A percentile compares a stretch with the other conserved stretches of the same genome.
phyloP scores from a whole-genome alignment of 139 green algal species.

The Edaphochlamys debaryana region DNA sequence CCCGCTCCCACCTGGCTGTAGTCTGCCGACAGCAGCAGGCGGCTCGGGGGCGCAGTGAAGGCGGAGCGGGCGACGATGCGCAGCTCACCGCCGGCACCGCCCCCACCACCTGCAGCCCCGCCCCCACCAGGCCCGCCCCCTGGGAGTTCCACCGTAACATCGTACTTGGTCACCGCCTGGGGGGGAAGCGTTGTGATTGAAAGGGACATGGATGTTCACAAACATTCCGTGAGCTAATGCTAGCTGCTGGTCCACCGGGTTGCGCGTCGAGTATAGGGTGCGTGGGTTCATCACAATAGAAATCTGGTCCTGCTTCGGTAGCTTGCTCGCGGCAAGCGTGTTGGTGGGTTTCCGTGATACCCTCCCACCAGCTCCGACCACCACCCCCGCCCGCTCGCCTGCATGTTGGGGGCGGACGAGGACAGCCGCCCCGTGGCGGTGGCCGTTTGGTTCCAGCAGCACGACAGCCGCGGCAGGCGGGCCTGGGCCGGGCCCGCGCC shows the following conservation, averaged over 20 bases:
- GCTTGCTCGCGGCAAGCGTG: no score
- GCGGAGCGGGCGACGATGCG: slow-evolving; percentile 59
- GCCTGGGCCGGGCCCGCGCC: neutral
- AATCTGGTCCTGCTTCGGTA: no score
- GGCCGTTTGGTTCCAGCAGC: slow-evolving; percentile 73
- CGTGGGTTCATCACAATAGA: no score
- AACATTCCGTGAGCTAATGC: no score
- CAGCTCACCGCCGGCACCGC: neutral
- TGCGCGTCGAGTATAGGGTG: no score
- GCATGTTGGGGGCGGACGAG: slow-evolving; percentile 70
- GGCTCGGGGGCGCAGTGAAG: slow-evolving; percentile 60
- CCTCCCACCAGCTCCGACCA: no score
- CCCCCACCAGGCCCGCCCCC: no score
- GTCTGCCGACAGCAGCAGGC: slow-evolving; percentile 47
- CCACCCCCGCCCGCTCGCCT: no score
- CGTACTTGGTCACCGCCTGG: neutral
- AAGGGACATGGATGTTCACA: no score
- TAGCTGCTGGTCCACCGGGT: no score
- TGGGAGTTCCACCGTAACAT: neutral
- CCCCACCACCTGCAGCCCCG: neutral
- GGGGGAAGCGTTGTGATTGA: no score
- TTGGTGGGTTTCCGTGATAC: no score
- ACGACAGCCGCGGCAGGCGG: slow-evolving; percentile 47
- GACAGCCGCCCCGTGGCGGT: slow-evolving; percentile 77
- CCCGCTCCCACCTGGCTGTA: slow-evolving; percentile 59